Percentiles rank a stretch among this genome's conserved stretches.
Evolutionary conservation across 495 filamentous ascomycete genomes (phyloP).

Genomic region (Trichodelitschia bisporula): DNA sequence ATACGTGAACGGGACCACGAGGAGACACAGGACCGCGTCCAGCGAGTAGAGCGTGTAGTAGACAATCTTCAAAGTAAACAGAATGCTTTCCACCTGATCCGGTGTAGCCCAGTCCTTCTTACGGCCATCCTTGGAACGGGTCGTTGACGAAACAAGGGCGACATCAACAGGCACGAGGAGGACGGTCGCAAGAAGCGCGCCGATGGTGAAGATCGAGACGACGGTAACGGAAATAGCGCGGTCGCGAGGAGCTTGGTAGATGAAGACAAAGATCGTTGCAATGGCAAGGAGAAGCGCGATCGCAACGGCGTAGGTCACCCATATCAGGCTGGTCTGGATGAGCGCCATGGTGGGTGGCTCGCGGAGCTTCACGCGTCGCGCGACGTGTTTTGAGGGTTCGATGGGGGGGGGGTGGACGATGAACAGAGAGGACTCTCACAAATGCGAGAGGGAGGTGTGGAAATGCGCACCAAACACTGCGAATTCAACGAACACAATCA

Average conservation of each 20-base stretch:
- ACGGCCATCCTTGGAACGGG: conserved; percentile 42
- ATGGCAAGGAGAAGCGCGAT: conserved; percentile 43
- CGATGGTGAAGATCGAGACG: conserved; percentile 67
- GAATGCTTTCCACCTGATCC: conserved; percentile 46
- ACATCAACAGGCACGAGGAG: conserved; percentile 88
- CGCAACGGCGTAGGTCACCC: conserved; percentile 72
- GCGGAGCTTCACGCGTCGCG: too few relatives aligned
- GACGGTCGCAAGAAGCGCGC: conserved; percentile 70
- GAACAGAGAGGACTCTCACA: too few relatives aligned
- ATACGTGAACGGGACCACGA: conserved; percentile 86
- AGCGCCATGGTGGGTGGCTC: conserved; percentile 18
- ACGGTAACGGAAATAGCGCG: conserved; percentile 54
- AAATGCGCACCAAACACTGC: too few relatives aligned
- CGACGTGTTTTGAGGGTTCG: too few relatives aligned
- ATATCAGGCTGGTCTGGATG: conserved; percentile 66
- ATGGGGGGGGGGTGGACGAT: too few relatives aligned
- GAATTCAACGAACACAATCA: too few relatives aligned
- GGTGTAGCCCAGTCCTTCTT: conserved; percentile 91
- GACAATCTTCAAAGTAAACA: conserved; percentile 55
- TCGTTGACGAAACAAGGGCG: conserved; percentile 76
- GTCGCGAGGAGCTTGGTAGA: conserved; percentile 73
- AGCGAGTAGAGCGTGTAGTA: conserved; percentile 86
- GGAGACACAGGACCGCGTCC: conserved; percentile 72
- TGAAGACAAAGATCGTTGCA: conserved; percentile 57
- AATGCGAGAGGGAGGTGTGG: too few relatives aligned